Conservation (phyloP, 2,329 filamentous ascomycete genomes). For the Curvularia hawaiiensis region DNA sequence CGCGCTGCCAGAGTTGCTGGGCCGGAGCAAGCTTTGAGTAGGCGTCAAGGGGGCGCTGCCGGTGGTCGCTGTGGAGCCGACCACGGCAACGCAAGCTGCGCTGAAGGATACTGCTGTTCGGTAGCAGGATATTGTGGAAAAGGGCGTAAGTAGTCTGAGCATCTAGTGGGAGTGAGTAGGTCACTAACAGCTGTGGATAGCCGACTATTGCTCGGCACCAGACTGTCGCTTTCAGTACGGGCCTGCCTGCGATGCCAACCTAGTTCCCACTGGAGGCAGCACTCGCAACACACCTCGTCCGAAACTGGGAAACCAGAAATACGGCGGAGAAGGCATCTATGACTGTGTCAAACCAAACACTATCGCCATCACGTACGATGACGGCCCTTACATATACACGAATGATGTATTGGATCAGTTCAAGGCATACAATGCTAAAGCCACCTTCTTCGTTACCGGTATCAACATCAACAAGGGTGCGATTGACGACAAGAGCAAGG, state of each 20-base stretch:
- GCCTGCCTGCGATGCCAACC: slow-evolving; percentile 64
- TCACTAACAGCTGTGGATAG: not conserved
- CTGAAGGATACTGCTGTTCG: slow-evolving; percentile 43
- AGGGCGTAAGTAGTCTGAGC: slow-evolving; percentile 30
- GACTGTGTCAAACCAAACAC: slow-evolving; percentile 58
- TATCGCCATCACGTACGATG: slow-evolving; percentile 70
- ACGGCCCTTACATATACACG: slow-evolving; percentile 68
- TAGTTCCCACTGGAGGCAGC: slow-evolving; percentile 57
- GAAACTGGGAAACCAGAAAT: slow-evolving; percentile 58
- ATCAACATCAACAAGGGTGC: slow-evolving; percentile 61
- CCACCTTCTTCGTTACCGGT: slow-evolving; percentile 70
- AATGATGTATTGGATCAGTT: slow-evolving; percentile 65
- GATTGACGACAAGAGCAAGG: slow-evolving; percentile 54
- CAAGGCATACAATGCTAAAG: slow-evolving; percentile 61
- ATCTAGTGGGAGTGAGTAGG: not conserved
- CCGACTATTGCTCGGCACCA: slow-evolving; percentile 63
- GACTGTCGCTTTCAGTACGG: slow-evolving; percentile 66
- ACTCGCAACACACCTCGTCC: slow-evolving; percentile 59
- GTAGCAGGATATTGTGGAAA: slow-evolving; percentile 25
- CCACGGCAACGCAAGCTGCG: slow-evolving; percentile 37
- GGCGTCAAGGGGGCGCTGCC: slow-evolving; percentile 41
- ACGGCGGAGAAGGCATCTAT: slow-evolving; percentile 64
- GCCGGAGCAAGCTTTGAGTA: slow-evolving; percentile 22
- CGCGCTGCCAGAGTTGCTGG: slow-evolving; percentile 21
- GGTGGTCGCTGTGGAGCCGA: slow-evolving; percentile 39